These are phyloP conservation scores for Sphaerostilbella broomeana DNA, from an alignment of 2,329 filamentous ascomycete species.

Conservation along the genomic window DNA sequence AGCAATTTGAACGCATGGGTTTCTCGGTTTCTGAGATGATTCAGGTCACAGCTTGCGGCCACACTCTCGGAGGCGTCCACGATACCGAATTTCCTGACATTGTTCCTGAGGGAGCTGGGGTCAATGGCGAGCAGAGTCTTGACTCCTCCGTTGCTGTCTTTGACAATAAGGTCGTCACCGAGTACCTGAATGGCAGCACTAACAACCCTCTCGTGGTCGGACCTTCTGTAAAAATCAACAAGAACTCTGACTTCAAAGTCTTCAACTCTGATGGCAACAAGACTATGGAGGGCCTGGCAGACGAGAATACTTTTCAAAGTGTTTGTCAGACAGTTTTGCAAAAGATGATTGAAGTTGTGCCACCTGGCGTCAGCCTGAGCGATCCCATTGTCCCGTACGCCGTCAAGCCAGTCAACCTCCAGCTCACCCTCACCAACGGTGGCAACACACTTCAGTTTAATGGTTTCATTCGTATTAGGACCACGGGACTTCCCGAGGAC, in stretches of 20 bases:
- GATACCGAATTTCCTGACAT: conserved; percentile 46
- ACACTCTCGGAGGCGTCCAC: conserved; percentile 56
- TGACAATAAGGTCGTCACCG: conserved; percentile 51
- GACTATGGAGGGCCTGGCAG: conserved; percentile 44
- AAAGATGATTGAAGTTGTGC: conserved; percentile 57
- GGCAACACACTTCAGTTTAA: conserved; percentile 43
- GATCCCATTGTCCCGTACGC: conserved; percentile 49
- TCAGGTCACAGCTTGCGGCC: conserved; percentile 53
- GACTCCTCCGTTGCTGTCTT: conserved; percentile 44
- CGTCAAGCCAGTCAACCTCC: conserved; percentile 52
- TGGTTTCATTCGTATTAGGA: conserved; percentile 52
- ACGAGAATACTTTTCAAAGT: conserved; percentile 37
- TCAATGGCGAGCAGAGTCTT: conserved; percentile 39
- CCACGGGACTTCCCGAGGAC: conserved; percentile 37
- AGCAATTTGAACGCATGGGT: conserved; percentile 52
- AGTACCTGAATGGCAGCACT: conserved; percentile 49
- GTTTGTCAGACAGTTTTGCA: conserved; percentile 47
- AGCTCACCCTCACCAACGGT: conserved; percentile 45
- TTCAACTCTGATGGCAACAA: conserved; percentile 50
- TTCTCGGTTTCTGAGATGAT: conserved; percentile 54
- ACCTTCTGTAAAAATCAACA: conserved; percentile 35
- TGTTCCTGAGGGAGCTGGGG: conserved; percentile 36
- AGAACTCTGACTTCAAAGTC: conserved; percentile 50
- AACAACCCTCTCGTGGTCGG: conserved; percentile 50
- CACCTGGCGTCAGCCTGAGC: conserved; percentile 42